Evolutionary conservation across 345 rosid genomes (phyloP).

Genomic region (Lepidium sativum): DNA sequence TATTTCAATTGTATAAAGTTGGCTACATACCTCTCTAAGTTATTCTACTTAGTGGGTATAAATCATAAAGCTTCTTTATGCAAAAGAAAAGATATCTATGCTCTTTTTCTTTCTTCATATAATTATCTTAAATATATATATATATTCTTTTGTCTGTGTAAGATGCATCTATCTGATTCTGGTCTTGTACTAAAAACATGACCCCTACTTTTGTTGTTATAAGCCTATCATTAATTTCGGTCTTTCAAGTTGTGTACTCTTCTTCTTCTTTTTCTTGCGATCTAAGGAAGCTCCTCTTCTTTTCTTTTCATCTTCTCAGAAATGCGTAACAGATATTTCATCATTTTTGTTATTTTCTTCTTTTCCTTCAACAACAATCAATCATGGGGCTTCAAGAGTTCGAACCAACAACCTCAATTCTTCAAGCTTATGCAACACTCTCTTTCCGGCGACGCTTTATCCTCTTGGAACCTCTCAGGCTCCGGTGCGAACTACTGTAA

Average conservation of each 20-base stretch:
- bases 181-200: constrained; percentile 7
- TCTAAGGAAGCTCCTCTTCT: neutral
- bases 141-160: neutral
- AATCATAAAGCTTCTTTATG: constrained; percentile 59
- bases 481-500: constrained; percentile 52
- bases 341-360: constrained; percentile 29
- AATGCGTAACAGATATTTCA: constrained; percentile 33
- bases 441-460: constrained; percentile 41
- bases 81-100: constrained; percentile 39
- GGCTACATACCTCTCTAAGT: no score
- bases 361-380: constrained; percentile 24
- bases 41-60: constrained; percentile 54
- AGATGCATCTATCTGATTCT: constrained; percentile 28
- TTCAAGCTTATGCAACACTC: constrained; percentile 53
- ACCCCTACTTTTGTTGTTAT: constrained; percentile 17
- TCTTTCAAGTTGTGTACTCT: constrained; percentile 29
- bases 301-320: neutral
- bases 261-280: constrained; percentile 13
- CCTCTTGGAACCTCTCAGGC: constrained; percentile 52
- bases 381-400: constrained; percentile 15
- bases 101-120: constrained; percentile 19
- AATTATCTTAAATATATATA: no score
- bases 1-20: constrained; percentile 12
- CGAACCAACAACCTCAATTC: constrained; percentile 53
- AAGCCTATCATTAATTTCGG: constrained; percentile 28